Base-by-base conservation (phyloP, 2,329 filamentous ascomycete genomes). In the Clarireedia paspali region DNA sequence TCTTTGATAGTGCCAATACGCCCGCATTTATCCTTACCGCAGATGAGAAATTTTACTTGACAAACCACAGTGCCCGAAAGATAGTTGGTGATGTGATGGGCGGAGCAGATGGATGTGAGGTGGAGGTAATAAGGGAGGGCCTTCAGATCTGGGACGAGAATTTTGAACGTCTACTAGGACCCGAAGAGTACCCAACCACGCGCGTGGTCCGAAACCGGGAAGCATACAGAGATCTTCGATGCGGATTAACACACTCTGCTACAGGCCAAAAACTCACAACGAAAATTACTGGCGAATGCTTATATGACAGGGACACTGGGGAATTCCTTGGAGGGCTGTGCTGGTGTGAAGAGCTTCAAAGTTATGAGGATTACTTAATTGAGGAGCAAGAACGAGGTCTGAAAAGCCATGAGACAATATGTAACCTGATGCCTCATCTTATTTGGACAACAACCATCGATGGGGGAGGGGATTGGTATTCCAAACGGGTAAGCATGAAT, bases 301-400 rank as follows among this genome's bases (percentile, higher is more conserved):
- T 66, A 3, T 66, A 64, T 49, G 64, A 65, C 47, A 61, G 62
- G 20, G 47, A 57, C 14, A 62, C 61, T n/a, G 59, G 59, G 17
- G 55, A 60, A 15, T 64, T 63, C 30, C 12, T 66, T 2, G 64
- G 64, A 5, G 63, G 62, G 10, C 52, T 64, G 23, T 63, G 58
- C 48, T 66, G 62, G 63, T 63, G 59, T 47, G 42, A 52, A 48
- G 58, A 64, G 30, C 44, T 64, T 3, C 60, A 61, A 26, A 49
- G 60, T 30, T 64, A 60, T 46, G 57, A 48, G 1, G 50, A 59
- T 5, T 64, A 57, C n/a, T 9, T 63, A 17, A 30, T 24, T 6
- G 36, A 57, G 5, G 38, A 60, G 40, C 60, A 59, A 46, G 51
- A 60, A 39, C 55, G 39, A 6, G 26, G 47, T 17, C 36, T 64